Percentiles rank a stretch among this genome's conserved stretches.
These are phyloP conservation scores for Vaccinium darrowii DNA, from an alignment of 148 eudicot species.

Conservation along the genomic window DNA sequence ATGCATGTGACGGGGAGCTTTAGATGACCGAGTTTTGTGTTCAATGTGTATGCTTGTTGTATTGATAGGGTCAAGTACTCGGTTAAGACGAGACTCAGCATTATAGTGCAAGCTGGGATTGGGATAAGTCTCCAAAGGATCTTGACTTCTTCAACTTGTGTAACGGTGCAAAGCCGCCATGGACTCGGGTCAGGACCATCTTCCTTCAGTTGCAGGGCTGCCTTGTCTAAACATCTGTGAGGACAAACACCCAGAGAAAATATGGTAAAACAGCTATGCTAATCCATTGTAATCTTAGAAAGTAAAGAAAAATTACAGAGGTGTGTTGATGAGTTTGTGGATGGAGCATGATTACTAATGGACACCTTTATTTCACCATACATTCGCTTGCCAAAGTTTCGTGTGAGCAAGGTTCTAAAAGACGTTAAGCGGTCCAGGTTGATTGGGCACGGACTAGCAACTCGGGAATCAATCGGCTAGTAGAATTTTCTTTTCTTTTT, in stretches of 20 bases:
- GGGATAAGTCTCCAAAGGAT: slow-evolving; percentile 69
- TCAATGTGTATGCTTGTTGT: slow-evolving; percentile 84
- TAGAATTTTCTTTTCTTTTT: no score
- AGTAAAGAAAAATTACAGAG: not conserved
- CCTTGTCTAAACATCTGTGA: slow-evolving; percentile 76
- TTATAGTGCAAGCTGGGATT: slow-evolving; percentile 69
- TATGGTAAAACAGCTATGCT: not conserved
- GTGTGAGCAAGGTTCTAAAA: not conserved
- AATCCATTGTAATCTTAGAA: not conserved
- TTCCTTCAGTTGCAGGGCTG: slow-evolving; percentile 75
- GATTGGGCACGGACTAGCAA: no score
- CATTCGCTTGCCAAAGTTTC: not conserved
- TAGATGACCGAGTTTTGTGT: slow-evolving; percentile 69
- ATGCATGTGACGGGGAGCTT: slow-evolving; percentile 92
- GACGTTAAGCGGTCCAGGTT: no score
- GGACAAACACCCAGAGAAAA: not conserved
- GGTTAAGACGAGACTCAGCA: slow-evolving; percentile 64
- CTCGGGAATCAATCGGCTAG: no score
- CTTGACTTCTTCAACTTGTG: slow-evolving; percentile 92
- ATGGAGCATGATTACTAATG: not conserved
- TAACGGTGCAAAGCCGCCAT: slow-evolving; percentile 84
- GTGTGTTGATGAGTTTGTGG: not conserved
- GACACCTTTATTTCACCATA: not conserved
- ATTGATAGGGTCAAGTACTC: slow-evolving; percentile 82
- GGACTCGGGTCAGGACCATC: slow-evolving; percentile 55